Base-by-base conservation (phyloP, 148 eudicot genomes). In the Rhododendron molle region DNA sequence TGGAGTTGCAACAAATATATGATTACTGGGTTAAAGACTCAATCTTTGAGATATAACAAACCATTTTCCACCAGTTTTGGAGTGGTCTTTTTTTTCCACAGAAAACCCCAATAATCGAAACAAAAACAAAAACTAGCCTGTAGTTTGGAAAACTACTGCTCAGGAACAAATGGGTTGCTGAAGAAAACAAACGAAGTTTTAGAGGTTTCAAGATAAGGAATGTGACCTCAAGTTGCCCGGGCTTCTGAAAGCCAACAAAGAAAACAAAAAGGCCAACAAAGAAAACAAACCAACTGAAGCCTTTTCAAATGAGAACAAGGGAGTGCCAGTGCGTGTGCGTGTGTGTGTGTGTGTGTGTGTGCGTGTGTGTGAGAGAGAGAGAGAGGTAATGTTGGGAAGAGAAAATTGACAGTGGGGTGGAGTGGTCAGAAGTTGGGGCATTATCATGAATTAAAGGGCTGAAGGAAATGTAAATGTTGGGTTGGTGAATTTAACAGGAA, bases 221-320 rank as follows among this genome's bases (percentile, higher is more conserved):
- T 11, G 80, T 82, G 43, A 16, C 32, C 82, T 85, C 36, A 16
- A 58, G 52, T 85, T 78, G 40, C 38, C 76, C 46, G 65, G 44
- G 34, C 60, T 38, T 49, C 81, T 43, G 62, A 83, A 81, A 86
- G 73, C 65, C 84, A 86, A 78, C 78, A 86, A 52, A 83, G 52
- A 81, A 83, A 73, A 82, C 67, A 86, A 85, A 77, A n/a, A n/a
- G n/a, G 73, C 65, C 84, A 86, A 78, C 78, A 86, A 52, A 83
- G 52, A 81, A 83, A 73, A 82, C 67, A 86, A 85, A 77, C 30
- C 23, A 85, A 85, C 28, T 78, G 74, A 46, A 44, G 54, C 23
- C 58, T 89, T 80, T 86, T 82, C 21, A 49, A 80, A 43, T 62
- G 58, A 49, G 47, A n/a, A 12, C 21, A 83, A 18, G 16, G 36